Evolutionary conservation across 1,139 yeast species (phyloP), one percentile per base, ranked within the genome.

Genomic region (Pneumocystis canis): DNA sequence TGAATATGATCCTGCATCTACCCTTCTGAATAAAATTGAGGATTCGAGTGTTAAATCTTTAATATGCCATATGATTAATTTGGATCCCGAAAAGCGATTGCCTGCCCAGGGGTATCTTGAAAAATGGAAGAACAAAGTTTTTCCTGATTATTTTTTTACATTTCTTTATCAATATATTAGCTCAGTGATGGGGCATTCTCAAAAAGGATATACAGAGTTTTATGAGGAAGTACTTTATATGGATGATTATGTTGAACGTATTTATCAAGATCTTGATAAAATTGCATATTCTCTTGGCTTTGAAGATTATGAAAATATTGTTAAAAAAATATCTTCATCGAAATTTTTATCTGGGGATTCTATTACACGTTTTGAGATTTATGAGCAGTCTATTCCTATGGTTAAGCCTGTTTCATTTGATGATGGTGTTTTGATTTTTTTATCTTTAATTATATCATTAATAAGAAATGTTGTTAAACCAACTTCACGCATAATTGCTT

Each of bases 61-160:
- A 66, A 81, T 90, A 1, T 68, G 72, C 58, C 79, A 81, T 65
- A 84, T 92, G 84, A 81, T 88, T 5, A 74, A 77, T 61, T 71
- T 84, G 32, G 79, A 87, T 66, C 95, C 96, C 0, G 66, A 67
- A 0, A 75, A 81, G 5, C 77, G 98, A 67, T 73, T 80, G 1
- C 71, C 81, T 1, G 87, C 90, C 0, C 73, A 73, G 2, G 79
- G 78, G 18, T 76, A 86, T 56, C 74, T 92, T 35, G 72, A 72
- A 0, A 76, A 79, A 60, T 85, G 79, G 69, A 63, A 58, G 47
- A 80, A 76, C 1, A 70, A 68, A 0, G 75, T 84, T 25, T 92
- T 88, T 69, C 97, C 97, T 0, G 79, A 76, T 3, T 81, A 80
- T 67, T 90, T 90, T 69, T 84, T 85, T 73, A 78, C 78, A 3